Evolutionary conservation across 495 filamentous ascomycete genomes (phyloP).

Genomic region (Platismatia glauca): DNA sequence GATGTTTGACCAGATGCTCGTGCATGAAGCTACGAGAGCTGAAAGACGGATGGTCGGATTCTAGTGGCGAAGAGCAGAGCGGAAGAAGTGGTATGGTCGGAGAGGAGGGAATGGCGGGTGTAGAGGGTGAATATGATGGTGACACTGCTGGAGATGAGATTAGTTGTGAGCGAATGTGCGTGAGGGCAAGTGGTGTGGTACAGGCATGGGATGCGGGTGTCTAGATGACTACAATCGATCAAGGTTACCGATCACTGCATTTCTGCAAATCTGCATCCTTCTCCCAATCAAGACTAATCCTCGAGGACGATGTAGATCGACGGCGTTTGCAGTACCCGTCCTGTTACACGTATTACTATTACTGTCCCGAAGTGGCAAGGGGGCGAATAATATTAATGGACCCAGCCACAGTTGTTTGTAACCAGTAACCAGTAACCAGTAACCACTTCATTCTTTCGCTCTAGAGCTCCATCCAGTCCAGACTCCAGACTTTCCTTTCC

Average conservation of each 20-base stretch:
- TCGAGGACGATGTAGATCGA: background rate
- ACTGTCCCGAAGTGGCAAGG: no score
- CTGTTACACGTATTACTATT: no score
- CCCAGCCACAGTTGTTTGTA: background rate
- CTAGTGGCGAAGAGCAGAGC: background rate
- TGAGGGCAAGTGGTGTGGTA: no score
- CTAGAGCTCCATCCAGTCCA: background rate
- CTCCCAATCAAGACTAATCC: background rate
- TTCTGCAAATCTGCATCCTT: no score
- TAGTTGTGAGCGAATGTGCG: background rate
- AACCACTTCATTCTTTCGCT: no score
- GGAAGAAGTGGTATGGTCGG: background rate
- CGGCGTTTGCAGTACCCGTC: no score
- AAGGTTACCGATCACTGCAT: no score
- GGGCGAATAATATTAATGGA: background rate
- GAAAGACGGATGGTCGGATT: background rate
- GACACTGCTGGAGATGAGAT: background rate
- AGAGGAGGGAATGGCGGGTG: background rate
- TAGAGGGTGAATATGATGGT: no score
- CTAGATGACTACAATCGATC: background rate
- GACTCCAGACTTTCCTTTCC: no score
- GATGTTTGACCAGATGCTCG: background rate
- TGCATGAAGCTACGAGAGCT: slow-evolving; percentile 15
- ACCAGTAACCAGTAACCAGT: background rate
- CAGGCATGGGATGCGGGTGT: background rate